These are phyloP conservation scores for Russula foetens DNA, from an alignment of 768 basidiomycete genomes.

Conservation along the genomic window DNA sequence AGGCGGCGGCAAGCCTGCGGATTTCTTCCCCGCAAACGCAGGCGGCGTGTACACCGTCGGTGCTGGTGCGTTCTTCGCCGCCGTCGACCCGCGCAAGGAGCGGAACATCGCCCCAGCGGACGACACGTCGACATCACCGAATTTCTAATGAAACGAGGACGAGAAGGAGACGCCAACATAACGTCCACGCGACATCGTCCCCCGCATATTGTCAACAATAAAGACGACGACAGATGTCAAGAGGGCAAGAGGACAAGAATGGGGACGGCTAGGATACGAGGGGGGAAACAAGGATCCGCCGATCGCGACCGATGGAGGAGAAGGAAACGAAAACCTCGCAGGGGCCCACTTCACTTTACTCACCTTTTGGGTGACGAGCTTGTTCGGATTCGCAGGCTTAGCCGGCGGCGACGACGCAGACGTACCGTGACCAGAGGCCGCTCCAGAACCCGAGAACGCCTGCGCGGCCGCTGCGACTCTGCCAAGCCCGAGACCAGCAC, in stretches of 20 bases:
- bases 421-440: no score
- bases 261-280: no score
- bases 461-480: constrained; percentile 12
- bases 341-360: no score
- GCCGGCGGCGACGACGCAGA: background rate
- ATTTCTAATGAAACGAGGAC: constrained; percentile 33
- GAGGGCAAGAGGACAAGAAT: background rate
- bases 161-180: no score
- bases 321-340: no score
- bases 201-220: background rate
- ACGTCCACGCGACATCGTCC: no score
- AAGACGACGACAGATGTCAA: background rate
- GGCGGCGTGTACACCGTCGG: constrained; percentile 36
- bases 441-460: constrained; percentile 1
- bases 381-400: background rate
- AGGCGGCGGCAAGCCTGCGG: constrained; percentile 41
- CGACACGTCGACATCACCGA: constrained; percentile 52
- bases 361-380: constrained; percentile 8
- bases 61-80: constrained; percentile 32
- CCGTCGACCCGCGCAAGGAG: constrained; percentile 38
- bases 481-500: background rate
- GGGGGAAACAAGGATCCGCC: no score
- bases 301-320: no score
- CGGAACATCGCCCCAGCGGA: constrained; percentile 39
- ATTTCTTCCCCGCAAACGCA: constrained; percentile 31